Conservation (phyloP, 2,329 filamentous ascomycete genomes). For the Stemphylium beticola region DNA sequence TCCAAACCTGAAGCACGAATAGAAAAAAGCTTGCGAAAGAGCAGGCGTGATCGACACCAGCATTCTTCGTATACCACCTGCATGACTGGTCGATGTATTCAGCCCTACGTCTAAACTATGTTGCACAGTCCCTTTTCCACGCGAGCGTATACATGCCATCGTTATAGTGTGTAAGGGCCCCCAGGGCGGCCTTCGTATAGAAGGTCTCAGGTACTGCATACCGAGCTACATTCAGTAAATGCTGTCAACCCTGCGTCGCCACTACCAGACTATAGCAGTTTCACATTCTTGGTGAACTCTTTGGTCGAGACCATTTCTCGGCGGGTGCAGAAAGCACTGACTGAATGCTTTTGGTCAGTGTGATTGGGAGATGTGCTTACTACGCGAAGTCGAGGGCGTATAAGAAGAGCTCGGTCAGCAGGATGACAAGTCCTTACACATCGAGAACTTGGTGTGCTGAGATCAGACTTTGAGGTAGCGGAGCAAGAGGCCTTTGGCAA, state of each 20-base stretch:
- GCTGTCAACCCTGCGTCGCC: constrained; percentile 1
- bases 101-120: constrained; percentile 8
- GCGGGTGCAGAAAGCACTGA: neutral
- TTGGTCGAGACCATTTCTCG: constrained; percentile 4
- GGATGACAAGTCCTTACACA: neutral
- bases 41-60: constrained; percentile 10
- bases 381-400: neutral
- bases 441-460: neutral
- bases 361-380: neutral
- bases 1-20: no score
- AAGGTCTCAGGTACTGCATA: constrained; percentile 6
- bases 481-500: neutral
- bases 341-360: neutral
- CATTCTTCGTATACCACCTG: neutral
- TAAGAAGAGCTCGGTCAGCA: neutral
- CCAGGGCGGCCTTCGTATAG: neutral
- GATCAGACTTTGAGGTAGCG: neutral
- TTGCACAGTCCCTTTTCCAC: neutral
- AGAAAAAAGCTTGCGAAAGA: no score
- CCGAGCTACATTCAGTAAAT: neutral
- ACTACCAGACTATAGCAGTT: neutral
- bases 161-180: neutral
- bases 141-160: neutral
- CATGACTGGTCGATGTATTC: constrained; percentile 7
- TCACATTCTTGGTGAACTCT: neutral